A percentile compares a stretch with the other conserved stretches of the same genome.
These are phyloP conservation scores for Teratosphaeria viscida DNA, from an alignment of 2,329 filamentous ascomycete species.

Conservation along the genomic window DNA sequence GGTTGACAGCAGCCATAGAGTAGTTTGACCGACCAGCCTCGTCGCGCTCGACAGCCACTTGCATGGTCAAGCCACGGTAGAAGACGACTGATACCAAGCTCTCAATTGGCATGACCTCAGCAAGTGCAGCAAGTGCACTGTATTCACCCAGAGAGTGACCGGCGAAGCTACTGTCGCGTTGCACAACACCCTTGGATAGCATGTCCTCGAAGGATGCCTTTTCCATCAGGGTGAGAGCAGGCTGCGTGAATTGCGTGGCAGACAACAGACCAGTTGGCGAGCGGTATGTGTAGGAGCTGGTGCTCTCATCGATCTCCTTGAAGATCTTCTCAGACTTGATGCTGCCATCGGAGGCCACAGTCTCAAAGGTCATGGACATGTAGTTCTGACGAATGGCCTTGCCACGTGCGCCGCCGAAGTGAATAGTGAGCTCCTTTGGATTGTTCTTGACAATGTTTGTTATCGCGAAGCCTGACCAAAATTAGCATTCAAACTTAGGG, in stretches of 20 bases:
- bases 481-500: conserved; percentile 5
- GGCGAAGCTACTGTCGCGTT: conserved; percentile 92
- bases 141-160: conserved; percentile 98
- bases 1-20: conserved; percentile 98
- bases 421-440: conserved; percentile 94
- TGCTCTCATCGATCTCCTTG: conserved; percentile 90
- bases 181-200: conserved; percentile 91
- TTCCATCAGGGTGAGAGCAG: conserved; percentile 95
- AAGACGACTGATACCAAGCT: conserved; percentile 96
- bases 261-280: conserved; percentile 91
- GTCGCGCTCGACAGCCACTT: conserved; percentile 96
- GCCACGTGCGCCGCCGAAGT: conserved; percentile 92
- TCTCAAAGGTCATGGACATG: conserved; percentile 99
- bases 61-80: conserved; percentile 98
- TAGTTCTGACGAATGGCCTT: conserved; percentile 98
- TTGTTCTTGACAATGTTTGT: conserved; percentile 99
- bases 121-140: conserved; percentile 87
- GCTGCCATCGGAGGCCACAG: conserved; percentile 79
- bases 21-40: conserved; percentile 90
- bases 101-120: conserved; percentile 99
- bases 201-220: conserved; percentile 99
- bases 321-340: conserved; percentile 99
- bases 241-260: conserved; percentile 97
- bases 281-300: conserved; percentile 91
- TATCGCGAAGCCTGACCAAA: conserved; percentile 68